phyloP scores from a whole-genome alignment of 2,329 filamentous ascomycete genomes.

The Exophiala mesophila region DNA sequence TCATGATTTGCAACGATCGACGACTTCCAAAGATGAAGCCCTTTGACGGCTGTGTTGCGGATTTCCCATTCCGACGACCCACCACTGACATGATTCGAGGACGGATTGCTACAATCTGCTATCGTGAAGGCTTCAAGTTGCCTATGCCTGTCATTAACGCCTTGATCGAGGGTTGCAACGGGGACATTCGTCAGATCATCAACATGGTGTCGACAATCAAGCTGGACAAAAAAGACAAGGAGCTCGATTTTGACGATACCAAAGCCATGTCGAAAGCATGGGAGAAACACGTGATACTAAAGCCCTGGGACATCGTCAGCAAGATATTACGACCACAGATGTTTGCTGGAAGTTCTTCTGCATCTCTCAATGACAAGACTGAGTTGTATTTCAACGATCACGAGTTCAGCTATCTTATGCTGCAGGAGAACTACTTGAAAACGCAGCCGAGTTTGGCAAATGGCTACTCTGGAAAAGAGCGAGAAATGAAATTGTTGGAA shows the following conservation, averaged over 20 bases:
- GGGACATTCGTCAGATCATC: slow-evolving; percentile 95
- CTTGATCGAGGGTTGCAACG: slow-evolving; percentile 89
- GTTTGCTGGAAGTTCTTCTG: slow-evolving; percentile 76
- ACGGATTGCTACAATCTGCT: slow-evolving; percentile 91
- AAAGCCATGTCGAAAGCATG: slow-evolving; percentile 96
- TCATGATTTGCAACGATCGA: slow-evolving; percentile 96
- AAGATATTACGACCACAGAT: slow-evolving; percentile 86
- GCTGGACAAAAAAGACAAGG: slow-evolving; percentile 63
- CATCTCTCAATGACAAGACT: slow-evolving; percentile 93
- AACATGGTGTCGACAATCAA: slow-evolving; percentile 98
- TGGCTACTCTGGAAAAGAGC: slow-evolving; percentile 61
- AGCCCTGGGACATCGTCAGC: slow-evolving; percentile 95
- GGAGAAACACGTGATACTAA: slow-evolving; percentile 95
- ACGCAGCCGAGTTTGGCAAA: slow-evolving; percentile 67
- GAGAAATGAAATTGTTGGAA: slow-evolving; percentile 77
- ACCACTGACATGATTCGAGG: slow-evolving; percentile 87
- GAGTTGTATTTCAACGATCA: slow-evolving; percentile 99
- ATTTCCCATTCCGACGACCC: slow-evolving; percentile 81
- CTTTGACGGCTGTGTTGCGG: slow-evolving; percentile 80
- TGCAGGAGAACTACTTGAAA: slow-evolving; percentile 94
- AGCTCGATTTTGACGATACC: slow-evolving; percentile 68
- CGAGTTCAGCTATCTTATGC: slow-evolving; percentile 94
- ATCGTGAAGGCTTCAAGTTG: slow-evolving; percentile 82
- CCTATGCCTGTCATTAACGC: slow-evolving; percentile 80
- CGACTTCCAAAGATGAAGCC: slow-evolving; percentile 95